Evolutionary conservation across 371 early-diverging fungal genomes (phyloP).

Genomic region (Mortierella sp.): DNA sequence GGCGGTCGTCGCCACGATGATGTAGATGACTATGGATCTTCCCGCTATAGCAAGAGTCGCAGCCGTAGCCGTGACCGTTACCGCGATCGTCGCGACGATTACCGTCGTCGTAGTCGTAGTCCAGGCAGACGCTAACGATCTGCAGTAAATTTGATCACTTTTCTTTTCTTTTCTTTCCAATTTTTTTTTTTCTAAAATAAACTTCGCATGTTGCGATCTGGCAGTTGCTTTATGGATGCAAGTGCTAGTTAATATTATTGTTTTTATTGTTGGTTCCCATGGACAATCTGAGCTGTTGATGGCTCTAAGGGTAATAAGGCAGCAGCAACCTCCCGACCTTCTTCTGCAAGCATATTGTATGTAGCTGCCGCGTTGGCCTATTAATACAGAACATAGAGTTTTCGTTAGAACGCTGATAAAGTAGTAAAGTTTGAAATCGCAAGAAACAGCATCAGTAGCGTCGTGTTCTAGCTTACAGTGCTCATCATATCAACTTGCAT

Average conservation of each 20-base stretch:
- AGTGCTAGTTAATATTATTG: background rate
- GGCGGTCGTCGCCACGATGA: conserved; percentile 30
- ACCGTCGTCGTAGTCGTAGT: conserved; percentile 46
- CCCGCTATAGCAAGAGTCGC: conserved; percentile 36
- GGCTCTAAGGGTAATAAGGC: conserved; percentile 66
- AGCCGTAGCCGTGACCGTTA: conserved; percentile 45
- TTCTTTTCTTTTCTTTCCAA: background rate
- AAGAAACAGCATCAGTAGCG: background rate
- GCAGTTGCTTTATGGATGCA: background rate
- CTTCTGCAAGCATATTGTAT: conserved; percentile 73
- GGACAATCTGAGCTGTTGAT: conserved; percentile 37
- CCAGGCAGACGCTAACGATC: conserved; percentile 26
- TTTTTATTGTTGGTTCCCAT: conserved; percentile 22
- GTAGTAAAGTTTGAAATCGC: background rate
- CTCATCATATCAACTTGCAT: conserved; percentile 76
- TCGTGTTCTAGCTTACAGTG: conserved; percentile 58
- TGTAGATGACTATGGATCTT: conserved; percentile 31
- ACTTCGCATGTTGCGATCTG: background rate
- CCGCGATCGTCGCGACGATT: conserved; percentile 35
- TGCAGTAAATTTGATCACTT: background rate
- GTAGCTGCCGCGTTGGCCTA: conserved; percentile 75
- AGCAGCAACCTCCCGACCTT: conserved; percentile 72
- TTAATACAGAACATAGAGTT: background rate
- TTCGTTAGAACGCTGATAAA: background rate
- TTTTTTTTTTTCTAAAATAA: background rate